phyloP scores from a whole-genome alignment of 2,329 filamentous ascomycete genomes.

The Clonostachys sp. region DNA sequence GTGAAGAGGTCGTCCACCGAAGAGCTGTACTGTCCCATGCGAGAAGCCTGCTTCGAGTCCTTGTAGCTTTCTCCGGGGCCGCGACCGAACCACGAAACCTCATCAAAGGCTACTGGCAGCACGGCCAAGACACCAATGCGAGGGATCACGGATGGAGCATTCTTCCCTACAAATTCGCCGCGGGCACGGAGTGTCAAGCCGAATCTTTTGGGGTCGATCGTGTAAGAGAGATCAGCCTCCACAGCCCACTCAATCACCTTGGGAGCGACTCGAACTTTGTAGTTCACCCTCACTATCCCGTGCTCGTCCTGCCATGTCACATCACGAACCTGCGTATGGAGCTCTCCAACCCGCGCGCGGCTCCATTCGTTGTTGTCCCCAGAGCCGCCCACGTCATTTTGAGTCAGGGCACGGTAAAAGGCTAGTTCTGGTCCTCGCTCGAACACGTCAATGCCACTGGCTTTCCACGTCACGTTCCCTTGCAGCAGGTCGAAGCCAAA shows the following conservation, averaged over 20 bases:
- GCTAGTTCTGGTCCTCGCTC: constrained; percentile 7
- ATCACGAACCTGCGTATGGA: constrained; percentile 1
- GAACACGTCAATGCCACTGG: constrained; percentile 4
- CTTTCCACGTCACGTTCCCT: constrained; percentile 8
- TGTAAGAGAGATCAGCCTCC: constrained; percentile 1
- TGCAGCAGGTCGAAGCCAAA: constrained; percentile 9
- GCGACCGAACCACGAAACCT: constrained; percentile 41
- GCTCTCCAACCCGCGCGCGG: neutral
- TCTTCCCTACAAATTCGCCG: constrained; percentile 1
- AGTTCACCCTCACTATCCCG: neutral
- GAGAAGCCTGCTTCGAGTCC: constrained; percentile 42
- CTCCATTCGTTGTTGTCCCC: constrained; percentile 6
- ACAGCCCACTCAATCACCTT: constrained; percentile 1
- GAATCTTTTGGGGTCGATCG: neutral
- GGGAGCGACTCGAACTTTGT: neutral
- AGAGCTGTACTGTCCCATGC: constrained; percentile 27
- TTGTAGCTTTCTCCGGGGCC: constrained; percentile 46
- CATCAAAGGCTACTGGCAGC: constrained; percentile 17
- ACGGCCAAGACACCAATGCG: constrained; percentile 40
- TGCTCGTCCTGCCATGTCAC: neutral
- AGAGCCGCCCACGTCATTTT: constrained; percentile 6
- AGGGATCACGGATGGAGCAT: constrained; percentile 21
- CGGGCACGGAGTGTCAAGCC: neutral
- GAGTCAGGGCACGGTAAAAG: constrained; percentile 8
- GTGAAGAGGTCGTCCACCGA: constrained; percentile 34